phyloP scores from a whole-genome alignment of 225 moss, liverwort and hornwort species.

The Pseudoscleropodium purum region DNA sequence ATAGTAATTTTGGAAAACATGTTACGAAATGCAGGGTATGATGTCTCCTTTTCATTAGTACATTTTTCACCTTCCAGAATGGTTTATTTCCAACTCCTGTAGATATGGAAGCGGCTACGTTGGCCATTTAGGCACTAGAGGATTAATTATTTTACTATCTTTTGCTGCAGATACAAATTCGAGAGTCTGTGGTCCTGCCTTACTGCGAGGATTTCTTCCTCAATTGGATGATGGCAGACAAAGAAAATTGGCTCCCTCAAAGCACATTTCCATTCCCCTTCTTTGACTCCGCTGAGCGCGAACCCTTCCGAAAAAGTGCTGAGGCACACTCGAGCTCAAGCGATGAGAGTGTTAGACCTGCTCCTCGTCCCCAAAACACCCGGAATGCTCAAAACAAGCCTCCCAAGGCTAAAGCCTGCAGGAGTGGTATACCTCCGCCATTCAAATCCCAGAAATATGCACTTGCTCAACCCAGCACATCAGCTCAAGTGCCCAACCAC shows the following conservation, averaged over 20 bases:
- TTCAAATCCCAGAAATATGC: constrained; percentile 1
- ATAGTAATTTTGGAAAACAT: neutral
- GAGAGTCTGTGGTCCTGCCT: constrained; percentile 74
- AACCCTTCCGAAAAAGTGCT: neutral
- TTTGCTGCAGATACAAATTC: constrained; percentile 53
- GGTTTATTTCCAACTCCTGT: neutral
- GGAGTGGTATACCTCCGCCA: neutral
- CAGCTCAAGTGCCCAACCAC: neutral
- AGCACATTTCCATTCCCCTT: constrained; percentile 60
- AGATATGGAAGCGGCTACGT: neutral
- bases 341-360: constrained; percentile 1
- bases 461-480: neutral
- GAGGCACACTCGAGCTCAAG: constrained; percentile 19
- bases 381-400: constrained; percentile 9
- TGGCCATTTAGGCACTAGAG: neutral
- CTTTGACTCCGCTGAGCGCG: constrained; percentile 29
- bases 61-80: neutral
- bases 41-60: neutral
- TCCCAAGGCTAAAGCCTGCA: neutral
- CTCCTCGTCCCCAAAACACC: neutral
- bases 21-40: neutral
- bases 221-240: constrained; percentile 78
- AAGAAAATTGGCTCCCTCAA: constrained; percentile 60
- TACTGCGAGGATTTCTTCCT: constrained; percentile 62
- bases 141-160: neutral